Evolutionary conservation across 2,329 filamentous ascomycete species (phyloP).

Genomic region (Sarocladium oryzae): DNA sequence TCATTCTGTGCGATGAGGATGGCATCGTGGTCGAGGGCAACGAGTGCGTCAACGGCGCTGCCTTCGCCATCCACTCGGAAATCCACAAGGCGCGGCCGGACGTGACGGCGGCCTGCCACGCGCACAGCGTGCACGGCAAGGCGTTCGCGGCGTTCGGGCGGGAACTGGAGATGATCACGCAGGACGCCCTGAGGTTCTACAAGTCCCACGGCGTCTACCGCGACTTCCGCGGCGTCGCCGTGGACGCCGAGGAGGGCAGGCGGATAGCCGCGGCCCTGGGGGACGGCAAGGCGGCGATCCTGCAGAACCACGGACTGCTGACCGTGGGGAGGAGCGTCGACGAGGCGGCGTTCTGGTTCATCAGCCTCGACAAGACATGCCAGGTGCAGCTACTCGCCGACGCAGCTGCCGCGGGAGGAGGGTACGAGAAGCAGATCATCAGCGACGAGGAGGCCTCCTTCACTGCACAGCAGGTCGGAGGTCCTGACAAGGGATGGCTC

Average conservation of each 20-base stretch:
- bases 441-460: conserved; percentile 30
- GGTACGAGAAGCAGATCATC: conserved; percentile 26
- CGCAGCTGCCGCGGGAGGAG: conserved; percentile 38
- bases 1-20: conserved; percentile 53
- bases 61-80: conserved; percentile 54
- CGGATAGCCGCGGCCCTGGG: conserved; percentile 57
- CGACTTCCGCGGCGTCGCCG: conserved; percentile 40
- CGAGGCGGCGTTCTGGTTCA: conserved; percentile 64
- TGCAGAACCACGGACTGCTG: conserved; percentile 64
- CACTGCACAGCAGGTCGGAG: conserved; percentile 11
- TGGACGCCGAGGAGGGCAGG: conserved; percentile 57
- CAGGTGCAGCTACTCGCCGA: conserved; percentile 61
- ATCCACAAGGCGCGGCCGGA: conserved; percentile 54
- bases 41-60: conserved; percentile 59
- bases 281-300: conserved; percentile 51
- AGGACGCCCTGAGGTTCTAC: conserved; percentile 53
- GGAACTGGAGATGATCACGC: conserved; percentile 56
- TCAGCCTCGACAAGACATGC: conserved; percentile 60
- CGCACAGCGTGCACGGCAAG: conserved; percentile 49
- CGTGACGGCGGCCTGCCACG: conserved; percentile 55
- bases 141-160: conserved; percentile 54
- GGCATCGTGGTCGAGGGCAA: conserved; percentile 53
- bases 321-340: conserved; percentile 64
- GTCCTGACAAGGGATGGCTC: conserved; percentile 10
- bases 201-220: conserved; percentile 10